phyloP scores from a whole-genome alignment of 2,329 filamentous ascomycete genomes.

The Colletotrichum lupini region DNA sequence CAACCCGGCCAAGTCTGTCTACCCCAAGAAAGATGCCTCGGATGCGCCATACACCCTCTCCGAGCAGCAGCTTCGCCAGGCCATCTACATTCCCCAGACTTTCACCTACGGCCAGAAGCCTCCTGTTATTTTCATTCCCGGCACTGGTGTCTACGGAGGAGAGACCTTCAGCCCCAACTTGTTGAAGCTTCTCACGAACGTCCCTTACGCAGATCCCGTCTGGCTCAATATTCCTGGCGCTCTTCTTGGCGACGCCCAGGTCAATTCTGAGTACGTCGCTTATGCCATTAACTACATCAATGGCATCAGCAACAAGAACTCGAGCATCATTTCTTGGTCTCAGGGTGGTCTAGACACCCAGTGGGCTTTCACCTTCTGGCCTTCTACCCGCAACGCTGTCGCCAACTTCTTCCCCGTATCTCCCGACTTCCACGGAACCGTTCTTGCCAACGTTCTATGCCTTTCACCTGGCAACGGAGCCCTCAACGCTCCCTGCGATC shows the following conservation, averaged over 20 bases:
- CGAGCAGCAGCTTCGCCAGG: slow-evolving; percentile 58
- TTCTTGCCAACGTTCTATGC: slow-evolving; percentile 34
- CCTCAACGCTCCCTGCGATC: slow-evolving; percentile 38
- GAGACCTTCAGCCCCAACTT: slow-evolving; percentile 58
- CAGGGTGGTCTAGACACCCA: slow-evolving; percentile 66
- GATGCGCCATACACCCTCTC: slow-evolving; percentile 61
- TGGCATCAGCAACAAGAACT: slow-evolving; percentile 49
- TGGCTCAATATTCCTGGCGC: slow-evolving; percentile 66
- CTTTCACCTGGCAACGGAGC: slow-evolving; percentile 20
- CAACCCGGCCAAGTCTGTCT: slow-evolving; percentile 40
- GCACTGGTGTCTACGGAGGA: slow-evolving; percentile 61
- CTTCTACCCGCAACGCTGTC: slow-evolving; percentile 55
- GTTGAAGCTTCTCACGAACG: slow-evolving; percentile 56
- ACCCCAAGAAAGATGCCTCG: slow-evolving; percentile 46
- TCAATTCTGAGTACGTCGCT: slow-evolving; percentile 65
- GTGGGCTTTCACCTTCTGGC: slow-evolving; percentile 70
- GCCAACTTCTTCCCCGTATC: slow-evolving; percentile 64
- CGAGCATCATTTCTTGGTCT: slow-evolving; percentile 63
- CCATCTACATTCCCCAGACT: slow-evolving; percentile 60
- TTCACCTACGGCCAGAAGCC: slow-evolving; percentile 59
- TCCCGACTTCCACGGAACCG: slow-evolving; percentile 56
- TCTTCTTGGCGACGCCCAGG: slow-evolving; percentile 59
- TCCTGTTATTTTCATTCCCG: slow-evolving; percentile 64
- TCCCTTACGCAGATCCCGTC: slow-evolving; percentile 58
- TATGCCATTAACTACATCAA: slow-evolving; percentile 69